These are phyloP conservation scores for Neltuma alba DNA, from an alignment of 306 rosid genomes.

Conservation along the genomic window DNA sequence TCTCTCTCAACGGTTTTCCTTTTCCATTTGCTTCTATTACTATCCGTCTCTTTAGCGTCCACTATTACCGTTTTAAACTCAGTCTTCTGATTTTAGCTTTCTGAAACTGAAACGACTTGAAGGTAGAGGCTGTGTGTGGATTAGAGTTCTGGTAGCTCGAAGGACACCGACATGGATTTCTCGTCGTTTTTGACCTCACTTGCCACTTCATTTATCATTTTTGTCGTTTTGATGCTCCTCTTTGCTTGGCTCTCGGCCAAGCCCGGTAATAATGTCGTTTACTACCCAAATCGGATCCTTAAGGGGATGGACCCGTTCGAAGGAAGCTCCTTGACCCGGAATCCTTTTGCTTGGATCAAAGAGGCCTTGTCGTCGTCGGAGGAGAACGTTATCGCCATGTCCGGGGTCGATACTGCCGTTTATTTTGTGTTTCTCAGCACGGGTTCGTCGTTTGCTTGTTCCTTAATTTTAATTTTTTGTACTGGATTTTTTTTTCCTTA, in stretches of 20 bases:
- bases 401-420: conserved; percentile 94
- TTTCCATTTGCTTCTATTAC: background rate
- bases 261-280: conserved; percentile 77
- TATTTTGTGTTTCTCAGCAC: conserved; percentile 85
- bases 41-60: background rate
- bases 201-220: conserved; percentile 77
- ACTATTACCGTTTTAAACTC: background rate
- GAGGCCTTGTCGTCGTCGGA: conserved; percentile 80
- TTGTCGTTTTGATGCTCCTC: conserved; percentile 68
- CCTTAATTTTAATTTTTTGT: background rate
- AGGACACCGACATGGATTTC: conserved; percentile 68
- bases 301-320: conserved; percentile 72
- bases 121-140: background rate
- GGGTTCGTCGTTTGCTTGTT: conserved; percentile 47
- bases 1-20: background rate
- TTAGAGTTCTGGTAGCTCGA: background rate
- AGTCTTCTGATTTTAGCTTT: background rate
- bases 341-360: conserved; percentile 82
- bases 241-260: conserved; percentile 63
- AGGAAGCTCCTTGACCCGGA: conserved; percentile 53
- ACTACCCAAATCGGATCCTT: conserved; percentile 85
- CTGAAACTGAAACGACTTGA: background rate
- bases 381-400: conserved; percentile 59
- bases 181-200: conserved; percentile 81
- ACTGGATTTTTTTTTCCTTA: background rate